A percentile compares a stretch with the other conserved stretches of the same genome.
phyloP scores from a whole-genome alignment of 1,139 yeast species.

The Yamadazyma dushanensis region DNA sequence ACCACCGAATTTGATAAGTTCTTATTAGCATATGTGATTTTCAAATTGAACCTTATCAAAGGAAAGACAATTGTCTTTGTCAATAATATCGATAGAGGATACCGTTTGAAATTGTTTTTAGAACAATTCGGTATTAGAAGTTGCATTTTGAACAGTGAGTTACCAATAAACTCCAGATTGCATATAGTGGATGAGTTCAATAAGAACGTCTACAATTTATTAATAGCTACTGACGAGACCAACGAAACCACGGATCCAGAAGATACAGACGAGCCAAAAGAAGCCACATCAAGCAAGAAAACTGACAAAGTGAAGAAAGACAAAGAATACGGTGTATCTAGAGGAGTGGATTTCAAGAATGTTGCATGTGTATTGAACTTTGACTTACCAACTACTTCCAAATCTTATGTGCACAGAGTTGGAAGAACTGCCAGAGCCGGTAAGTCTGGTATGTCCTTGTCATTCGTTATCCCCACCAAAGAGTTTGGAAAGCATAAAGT shows the following conservation, averaged over 20 bases:
- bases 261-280: constrained; percentile 38
- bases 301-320: constrained; percentile 47
- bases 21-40: constrained; percentile 83
- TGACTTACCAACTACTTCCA: constrained; percentile 88
- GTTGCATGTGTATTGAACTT: constrained; percentile 96
- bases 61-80: constrained; percentile 93
- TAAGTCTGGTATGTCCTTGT: constrained; percentile 89
- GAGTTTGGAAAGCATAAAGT: constrained; percentile 90
- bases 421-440: constrained; percentile 99
- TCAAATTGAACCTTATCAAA: constrained; percentile 82
- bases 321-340: constrained; percentile 87
- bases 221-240: constrained; percentile 95
- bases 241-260: constrained; percentile 52
- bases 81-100: constrained; percentile 93
- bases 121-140: constrained; percentile 94
- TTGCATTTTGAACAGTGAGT: constrained; percentile 87
- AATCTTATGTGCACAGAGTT: constrained; percentile 88
- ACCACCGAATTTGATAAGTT: constrained; percentile 92
- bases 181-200: constrained; percentile 96
- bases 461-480: constrained; percentile 82
- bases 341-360: constrained; percentile 96
- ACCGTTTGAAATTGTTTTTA: constrained; percentile 82
- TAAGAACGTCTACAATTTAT: constrained; percentile 78
- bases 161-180: constrained; percentile 88
- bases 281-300: constrained; percentile 16